These are phyloP conservation scores for Paracoccidioides brasiliensis DNA, from an alignment of 2,329 filamentous ascomycete species.

Conservation along the genomic window DNA sequence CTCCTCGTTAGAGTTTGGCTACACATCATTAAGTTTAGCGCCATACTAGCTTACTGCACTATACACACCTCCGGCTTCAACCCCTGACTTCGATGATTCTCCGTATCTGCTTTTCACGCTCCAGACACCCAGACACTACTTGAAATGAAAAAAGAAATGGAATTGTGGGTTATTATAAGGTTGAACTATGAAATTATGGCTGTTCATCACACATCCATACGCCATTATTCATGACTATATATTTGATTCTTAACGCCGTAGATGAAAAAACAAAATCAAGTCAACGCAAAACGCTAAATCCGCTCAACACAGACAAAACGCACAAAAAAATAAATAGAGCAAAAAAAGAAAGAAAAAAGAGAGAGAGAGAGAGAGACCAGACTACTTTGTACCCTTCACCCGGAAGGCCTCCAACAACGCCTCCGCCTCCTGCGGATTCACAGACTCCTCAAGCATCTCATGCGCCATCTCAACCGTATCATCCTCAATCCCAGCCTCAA, in stretches of 20 bases:
- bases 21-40: too few species aligned
- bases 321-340: not conserved
- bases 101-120: too few species aligned
- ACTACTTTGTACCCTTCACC: not conserved
- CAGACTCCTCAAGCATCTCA: slow-evolving; percentile 62
- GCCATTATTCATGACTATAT: not conserved
- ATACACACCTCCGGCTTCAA: too few species aligned
- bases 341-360: not conserved
- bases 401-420: slow-evolving; percentile 39
- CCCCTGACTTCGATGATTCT: too few species aligned
- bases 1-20: too few species aligned
- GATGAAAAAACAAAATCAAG: not conserved
- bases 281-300: not conserved
- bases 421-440: slow-evolving; percentile 68
- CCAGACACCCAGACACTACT: too few species aligned
- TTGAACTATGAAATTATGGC: not conserved
- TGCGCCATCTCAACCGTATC: slow-evolving; percentile 72
- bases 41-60: too few species aligned
- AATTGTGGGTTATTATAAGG: too few species aligned
- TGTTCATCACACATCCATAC: not conserved
- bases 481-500: slow-evolving; percentile 63
- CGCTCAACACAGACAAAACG: not conserved
- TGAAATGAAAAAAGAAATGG: too few species aligned
- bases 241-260: not conserved
- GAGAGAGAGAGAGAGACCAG: not conserved